These are phyloP conservation scores for Colletotrichum liaoningense DNA, from an alignment of 2,329 filamentous ascomycete genomes.

Conservation along the genomic window DNA sequence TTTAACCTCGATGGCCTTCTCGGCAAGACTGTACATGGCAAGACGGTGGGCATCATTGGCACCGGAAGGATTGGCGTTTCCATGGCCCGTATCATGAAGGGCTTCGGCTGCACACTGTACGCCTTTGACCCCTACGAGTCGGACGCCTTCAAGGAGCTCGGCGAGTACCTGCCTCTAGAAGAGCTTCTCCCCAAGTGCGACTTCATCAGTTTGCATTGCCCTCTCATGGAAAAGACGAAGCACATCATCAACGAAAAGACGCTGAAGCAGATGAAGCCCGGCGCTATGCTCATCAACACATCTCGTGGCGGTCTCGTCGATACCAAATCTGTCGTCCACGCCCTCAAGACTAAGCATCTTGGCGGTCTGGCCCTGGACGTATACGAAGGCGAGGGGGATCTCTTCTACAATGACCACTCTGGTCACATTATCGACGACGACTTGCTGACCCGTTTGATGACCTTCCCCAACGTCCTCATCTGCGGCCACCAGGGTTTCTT, in stretches of 20 bases:
- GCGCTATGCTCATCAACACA: slow-evolving; percentile 74
- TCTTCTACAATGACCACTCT: slow-evolving; percentile 76
- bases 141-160: slow-evolving; percentile 60
- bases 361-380: slow-evolving; percentile 75
- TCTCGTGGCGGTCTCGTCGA: slow-evolving; percentile 74
- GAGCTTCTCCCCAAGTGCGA: slow-evolving; percentile 66
- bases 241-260: slow-evolving; percentile 69
- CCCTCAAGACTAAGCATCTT: slow-evolving; percentile 69
- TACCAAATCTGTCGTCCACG: slow-evolving; percentile 68
- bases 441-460: slow-evolving; percentile 72
- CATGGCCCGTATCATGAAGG: slow-evolving; percentile 69
- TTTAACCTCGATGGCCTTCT: slow-evolving; percentile 74
- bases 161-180: slow-evolving; percentile 65
- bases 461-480: slow-evolving; percentile 75
- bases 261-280: slow-evolving; percentile 67
- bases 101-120: slow-evolving; percentile 73
- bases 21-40: slow-evolving; percentile 70
- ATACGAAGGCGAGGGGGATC: slow-evolving; percentile 72
- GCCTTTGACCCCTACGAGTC: slow-evolving; percentile 69
- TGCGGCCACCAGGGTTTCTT: slow-evolving; percentile 79
- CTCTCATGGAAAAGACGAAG: slow-evolving; percentile 68
- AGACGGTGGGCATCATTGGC: slow-evolving; percentile 75
- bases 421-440: slow-evolving; percentile 75
- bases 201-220: slow-evolving; percentile 75
- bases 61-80: slow-evolving; percentile 74